Percentiles rank a stretch among this genome's conserved stretches.
Conservation (phyloP, 208 protist species). For the Wallacemonas sp. region DNA sequence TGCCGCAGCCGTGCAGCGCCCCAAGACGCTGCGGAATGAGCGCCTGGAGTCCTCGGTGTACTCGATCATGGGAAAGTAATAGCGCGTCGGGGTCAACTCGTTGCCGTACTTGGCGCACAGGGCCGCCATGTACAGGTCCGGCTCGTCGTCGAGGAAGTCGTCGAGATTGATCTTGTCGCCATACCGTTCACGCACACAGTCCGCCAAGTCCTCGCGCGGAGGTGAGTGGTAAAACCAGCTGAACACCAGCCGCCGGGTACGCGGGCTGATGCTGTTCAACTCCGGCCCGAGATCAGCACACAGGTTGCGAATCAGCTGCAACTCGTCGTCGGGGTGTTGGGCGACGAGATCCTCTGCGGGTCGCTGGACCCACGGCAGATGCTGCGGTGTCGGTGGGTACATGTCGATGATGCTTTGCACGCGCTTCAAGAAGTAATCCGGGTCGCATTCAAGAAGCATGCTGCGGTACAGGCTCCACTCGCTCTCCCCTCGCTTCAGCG, state of each 20-base stretch:
- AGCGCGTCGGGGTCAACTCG: slow-evolving; percentile 47
- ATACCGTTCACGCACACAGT: slow-evolving; percentile 21
- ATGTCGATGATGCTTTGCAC: slow-evolving; percentile 27
- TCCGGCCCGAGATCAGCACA: slow-evolving; percentile 61
- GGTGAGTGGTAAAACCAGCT: slow-evolving; percentile 35
- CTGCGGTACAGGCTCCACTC: slow-evolving; percentile 36
- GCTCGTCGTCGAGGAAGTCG: slow-evolving; percentile 59
- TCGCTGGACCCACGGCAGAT: slow-evolving; percentile 17
- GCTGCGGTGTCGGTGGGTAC: slow-evolving; percentile 28
- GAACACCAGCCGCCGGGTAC: slow-evolving; percentile 42
- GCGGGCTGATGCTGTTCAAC: slow-evolving; percentile 41
- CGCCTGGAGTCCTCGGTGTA: slow-evolving; percentile 35
- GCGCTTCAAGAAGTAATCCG: slow-evolving; percentile 35
- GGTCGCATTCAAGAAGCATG: slow-evolving; percentile 36
- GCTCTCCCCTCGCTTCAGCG: slow-evolving; percentile 25
- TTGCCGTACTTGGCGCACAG: slow-evolving; percentile 33
- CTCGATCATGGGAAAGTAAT: slow-evolving; percentile 34
- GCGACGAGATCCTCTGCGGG: slow-evolving; percentile 24
- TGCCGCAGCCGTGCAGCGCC: slow-evolving; percentile 14
- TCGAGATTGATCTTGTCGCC: slow-evolving; percentile 16
- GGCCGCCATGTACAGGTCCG: slow-evolving; percentile 50
- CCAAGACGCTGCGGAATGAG: slow-evolving; percentile 45
- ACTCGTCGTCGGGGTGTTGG: slow-evolving; percentile 32
- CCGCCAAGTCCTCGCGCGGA: slow-evolving; percentile 28
- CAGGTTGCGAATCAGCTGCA: slow-evolving; percentile 57